These are phyloP conservation scores for Coemansia sp. DNA, from an alignment of 192 early-diverging fungal species.

Conservation along the genomic window DNA sequence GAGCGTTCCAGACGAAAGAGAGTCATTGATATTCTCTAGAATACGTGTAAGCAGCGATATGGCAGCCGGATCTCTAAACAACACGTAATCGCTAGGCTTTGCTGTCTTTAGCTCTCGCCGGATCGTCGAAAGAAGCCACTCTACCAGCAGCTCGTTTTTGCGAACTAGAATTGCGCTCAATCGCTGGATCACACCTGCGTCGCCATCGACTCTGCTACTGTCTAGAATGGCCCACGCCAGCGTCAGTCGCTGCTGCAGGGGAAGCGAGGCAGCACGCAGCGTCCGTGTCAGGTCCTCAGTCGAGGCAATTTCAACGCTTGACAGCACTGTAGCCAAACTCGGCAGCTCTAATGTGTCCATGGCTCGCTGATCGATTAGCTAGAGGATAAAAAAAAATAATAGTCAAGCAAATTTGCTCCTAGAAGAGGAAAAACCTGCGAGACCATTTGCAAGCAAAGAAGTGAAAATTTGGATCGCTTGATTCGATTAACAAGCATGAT, in stretches of 20 bases:
- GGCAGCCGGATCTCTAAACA: conserved; percentile 25
- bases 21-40: conserved; percentile 31
- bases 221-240: conserved; percentile 47
- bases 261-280: conserved; percentile 24
- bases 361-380: background rate
- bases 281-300: conserved; percentile 48
- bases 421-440: background rate
- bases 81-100: conserved; percentile 15
- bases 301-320: conserved; percentile 14
- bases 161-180: conserved; percentile 38
- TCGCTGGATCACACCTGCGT: conserved; percentile 10
- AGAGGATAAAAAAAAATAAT: background rate
- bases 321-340: conserved; percentile 9
- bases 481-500: background rate
- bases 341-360: conserved; percentile 10
- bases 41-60: conserved; percentile 23
- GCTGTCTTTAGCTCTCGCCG: conserved; percentile 41
- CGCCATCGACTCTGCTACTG: conserved; percentile 13
- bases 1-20: background rate
- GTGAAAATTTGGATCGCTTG: background rate
- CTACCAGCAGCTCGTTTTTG: conserved; percentile 42
- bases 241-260: conserved; percentile 26
- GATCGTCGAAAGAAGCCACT: conserved; percentile 51
- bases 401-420: background rate
- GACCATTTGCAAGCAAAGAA: background rate